Conservation (phyloP, 805 yeast species). For the Candida vaughaniae region DNA sequence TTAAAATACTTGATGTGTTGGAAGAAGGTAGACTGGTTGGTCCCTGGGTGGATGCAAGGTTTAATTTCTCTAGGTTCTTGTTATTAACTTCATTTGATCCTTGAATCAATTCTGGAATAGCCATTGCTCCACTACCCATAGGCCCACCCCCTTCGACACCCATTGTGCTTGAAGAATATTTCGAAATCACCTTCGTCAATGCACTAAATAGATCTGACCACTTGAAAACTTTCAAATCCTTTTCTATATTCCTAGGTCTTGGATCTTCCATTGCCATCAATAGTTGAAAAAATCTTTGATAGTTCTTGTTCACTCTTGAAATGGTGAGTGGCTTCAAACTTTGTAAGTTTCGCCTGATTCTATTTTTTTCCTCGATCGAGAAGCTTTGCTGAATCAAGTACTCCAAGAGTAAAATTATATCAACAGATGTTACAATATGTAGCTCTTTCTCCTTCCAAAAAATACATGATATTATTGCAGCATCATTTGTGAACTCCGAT, state of each 20-base stretch:
- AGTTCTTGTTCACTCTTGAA: constrained; percentile 41
- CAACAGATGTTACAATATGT: constrained; percentile 63
- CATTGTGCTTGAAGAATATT: constrained; percentile 40
- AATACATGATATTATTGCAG: constrained; percentile 57
- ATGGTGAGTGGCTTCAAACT: constrained; percentile 61
- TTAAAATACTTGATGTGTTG: not conserved
- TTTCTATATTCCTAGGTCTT: constrained; percentile 67
- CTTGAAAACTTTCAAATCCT: constrained; percentile 64
- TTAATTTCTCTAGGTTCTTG: not conserved
- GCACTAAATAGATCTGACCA: constrained; percentile 59
- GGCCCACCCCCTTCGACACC: not conserved
- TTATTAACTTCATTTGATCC: not conserved
- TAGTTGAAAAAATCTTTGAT: constrained; percentile 31
- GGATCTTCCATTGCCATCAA: constrained; percentile 65
- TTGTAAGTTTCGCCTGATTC: constrained; percentile 66
- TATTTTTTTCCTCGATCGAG: constrained; percentile 66
- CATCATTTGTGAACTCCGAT: constrained; percentile 35
- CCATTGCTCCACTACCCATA: not conserved
- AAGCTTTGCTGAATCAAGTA: constrained; percentile 54
- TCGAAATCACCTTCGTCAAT: constrained; percentile 54
- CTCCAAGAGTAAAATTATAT: constrained; percentile 57
- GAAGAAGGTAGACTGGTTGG: not conserved
- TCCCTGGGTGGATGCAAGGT: not conserved
- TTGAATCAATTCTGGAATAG: not conserved
- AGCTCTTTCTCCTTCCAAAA: constrained; percentile 49